Evolutionary conservation across 2,329 filamentous ascomycete species (phyloP).

Genomic region (Coccinonectria pachysandricola): DNA sequence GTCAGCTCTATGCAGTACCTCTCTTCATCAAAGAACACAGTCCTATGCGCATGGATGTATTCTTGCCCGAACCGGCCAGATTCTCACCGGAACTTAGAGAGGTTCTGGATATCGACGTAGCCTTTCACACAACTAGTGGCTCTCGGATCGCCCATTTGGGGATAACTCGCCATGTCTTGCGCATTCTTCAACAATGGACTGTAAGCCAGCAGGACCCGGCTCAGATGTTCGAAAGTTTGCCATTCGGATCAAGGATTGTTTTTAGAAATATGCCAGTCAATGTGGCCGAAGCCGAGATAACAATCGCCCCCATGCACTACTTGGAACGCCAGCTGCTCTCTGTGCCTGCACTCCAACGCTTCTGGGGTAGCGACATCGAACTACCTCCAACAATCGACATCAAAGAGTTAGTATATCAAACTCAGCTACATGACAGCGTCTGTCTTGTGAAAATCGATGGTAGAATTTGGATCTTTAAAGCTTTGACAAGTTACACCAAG

Average conservation of each 20-base stretch:
- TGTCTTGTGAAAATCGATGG: slow-evolving; percentile 38
- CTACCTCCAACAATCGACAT: slow-evolving; percentile 41
- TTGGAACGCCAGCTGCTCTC: slow-evolving; percentile 43
- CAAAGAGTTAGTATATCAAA: slow-evolving; percentile 36
- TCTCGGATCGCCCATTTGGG: slow-evolving; percentile 37
- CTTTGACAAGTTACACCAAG: slow-evolving; percentile 45
- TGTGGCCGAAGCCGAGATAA: slow-evolving; percentile 34
- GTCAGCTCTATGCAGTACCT: slow-evolving; percentile 47
- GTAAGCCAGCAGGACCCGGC: slow-evolving; percentile 18
- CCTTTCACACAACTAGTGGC: slow-evolving; percentile 46
- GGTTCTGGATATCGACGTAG: slow-evolving; percentile 36
- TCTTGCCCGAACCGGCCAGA: slow-evolving; percentile 40
- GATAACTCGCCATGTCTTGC: slow-evolving; percentile 43
- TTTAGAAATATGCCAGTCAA: slow-evolving; percentile 40
- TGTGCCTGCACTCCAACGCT: slow-evolving; percentile 26
- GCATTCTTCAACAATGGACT: slow-evolving; percentile 44
- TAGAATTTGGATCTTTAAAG: slow-evolving; percentile 44
- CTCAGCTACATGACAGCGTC: slow-evolving; percentile 49
- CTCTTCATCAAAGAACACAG: slow-evolving; percentile 35
- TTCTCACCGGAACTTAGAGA: slow-evolving; percentile 31
- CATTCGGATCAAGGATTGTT: slow-evolving; percentile 49
- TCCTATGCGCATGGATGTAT: slow-evolving; percentile 48
- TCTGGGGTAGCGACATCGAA: slow-evolving; percentile 32
- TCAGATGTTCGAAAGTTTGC: slow-evolving; percentile 33
- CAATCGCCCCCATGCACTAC: slow-evolving; percentile 38